A percentile compares a stretch with the other conserved stretches of the same genome.
Conservation (phyloP, 345 rosid genomes). For the Sisymbrium altissimum region DNA sequence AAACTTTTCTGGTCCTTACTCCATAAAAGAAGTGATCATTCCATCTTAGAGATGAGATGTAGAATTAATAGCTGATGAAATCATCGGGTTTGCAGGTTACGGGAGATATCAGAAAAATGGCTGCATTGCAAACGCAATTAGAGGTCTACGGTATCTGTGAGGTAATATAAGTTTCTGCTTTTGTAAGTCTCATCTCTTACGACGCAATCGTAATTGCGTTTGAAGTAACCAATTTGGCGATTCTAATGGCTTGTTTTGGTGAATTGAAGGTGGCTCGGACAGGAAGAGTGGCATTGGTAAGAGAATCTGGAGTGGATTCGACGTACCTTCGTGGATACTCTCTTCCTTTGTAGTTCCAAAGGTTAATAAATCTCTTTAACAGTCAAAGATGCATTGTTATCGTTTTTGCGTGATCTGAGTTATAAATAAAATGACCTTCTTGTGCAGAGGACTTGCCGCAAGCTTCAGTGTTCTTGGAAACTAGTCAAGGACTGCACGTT, state of each 20-base stretch:
- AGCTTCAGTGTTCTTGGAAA: conserved; percentile 22
- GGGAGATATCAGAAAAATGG: conserved; percentile 63
- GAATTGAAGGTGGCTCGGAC: conserved; percentile 67
- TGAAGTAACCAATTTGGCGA: neutral
- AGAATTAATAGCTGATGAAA: conserved; percentile 12
- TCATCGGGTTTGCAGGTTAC: conserved; percentile 43
- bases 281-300: conserved; percentile 66
- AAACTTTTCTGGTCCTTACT: neutral
- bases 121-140: conserved; percentile 54
- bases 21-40: neutral
- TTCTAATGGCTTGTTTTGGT: neutral
- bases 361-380: conserved; percentile 9
- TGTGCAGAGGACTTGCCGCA: conserved; percentile 18
- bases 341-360: conserved; percentile 44
- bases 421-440: conserved; percentile 3
- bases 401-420: conserved; percentile 9
- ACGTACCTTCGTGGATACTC: conserved; percentile 59
- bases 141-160: conserved; percentile 70
- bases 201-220: neutral
- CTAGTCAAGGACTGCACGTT: conserved; percentile 14
- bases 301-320: conserved; percentile 77
- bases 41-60: neutral
- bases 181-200: neutral
- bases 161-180: conserved; percentile 25
- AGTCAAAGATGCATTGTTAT: neutral